Evolutionary conservation across 805 yeast species (phyloP).

Genomic region (Blastobotrys chiropterorum): DNA sequence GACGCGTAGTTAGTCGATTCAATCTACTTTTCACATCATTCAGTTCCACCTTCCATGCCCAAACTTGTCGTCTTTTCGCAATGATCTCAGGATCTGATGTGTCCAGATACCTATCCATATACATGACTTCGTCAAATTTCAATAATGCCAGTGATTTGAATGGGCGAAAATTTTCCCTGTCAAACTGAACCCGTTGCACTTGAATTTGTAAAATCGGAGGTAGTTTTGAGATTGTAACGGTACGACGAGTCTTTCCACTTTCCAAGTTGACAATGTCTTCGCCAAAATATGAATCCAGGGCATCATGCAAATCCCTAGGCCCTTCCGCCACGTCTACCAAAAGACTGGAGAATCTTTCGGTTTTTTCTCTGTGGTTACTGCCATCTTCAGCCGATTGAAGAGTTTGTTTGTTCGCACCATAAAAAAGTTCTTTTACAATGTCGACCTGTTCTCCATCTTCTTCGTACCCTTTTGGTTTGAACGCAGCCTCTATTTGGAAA

Average conservation of each 20-base stretch:
- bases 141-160: constrained; percentile 79
- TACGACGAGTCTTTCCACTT: constrained; percentile 67
- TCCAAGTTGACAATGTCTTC: constrained; percentile 62
- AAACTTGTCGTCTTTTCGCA: constrained; percentile 47
- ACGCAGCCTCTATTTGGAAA: constrained; percentile 83
- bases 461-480: constrained; percentile 59
- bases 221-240: constrained; percentile 60
- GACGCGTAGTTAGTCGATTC: constrained; percentile 17
- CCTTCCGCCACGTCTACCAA: constrained; percentile 83
- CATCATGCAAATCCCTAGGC: constrained; percentile 84
- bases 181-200: constrained; percentile 89
- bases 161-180: constrained; percentile 62
- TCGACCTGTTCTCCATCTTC: constrained; percentile 77
- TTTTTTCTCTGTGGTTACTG: constrained; percentile 43
- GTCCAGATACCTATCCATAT: constrained; percentile 83
- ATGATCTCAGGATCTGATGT: constrained; percentile 47
- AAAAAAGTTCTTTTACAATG: constrained; percentile 70
- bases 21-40: constrained; percentile 13
- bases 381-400: constrained; percentile 36
- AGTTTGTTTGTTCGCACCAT: constrained; percentile 78
- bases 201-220: constrained; percentile 88
- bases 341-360: constrained; percentile 74
- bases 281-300: constrained; percentile 74
- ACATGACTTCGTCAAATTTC: constrained; percentile 69
- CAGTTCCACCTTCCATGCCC: constrained; percentile 48